Conservation (phyloP, 2,329 filamentous ascomycete species). For the Raffaelea albimanens region DNA sequence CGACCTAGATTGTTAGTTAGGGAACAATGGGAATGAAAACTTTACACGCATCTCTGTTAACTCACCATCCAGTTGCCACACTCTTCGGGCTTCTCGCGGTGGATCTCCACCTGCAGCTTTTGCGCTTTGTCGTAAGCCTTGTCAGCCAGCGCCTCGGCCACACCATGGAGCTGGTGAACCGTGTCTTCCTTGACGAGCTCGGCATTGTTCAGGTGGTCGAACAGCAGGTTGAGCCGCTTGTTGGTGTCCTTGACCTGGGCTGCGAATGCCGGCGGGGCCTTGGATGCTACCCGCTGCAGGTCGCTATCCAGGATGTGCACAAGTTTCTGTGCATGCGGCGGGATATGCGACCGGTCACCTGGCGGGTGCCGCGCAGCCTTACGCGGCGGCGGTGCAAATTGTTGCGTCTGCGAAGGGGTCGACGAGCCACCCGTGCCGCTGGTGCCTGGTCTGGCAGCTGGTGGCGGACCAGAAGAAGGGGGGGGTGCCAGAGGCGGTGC, state of each 20-base stretch:
- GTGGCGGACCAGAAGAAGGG: background rate
- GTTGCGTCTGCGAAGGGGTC: background rate
- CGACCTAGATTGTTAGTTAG: conserved; percentile 31
- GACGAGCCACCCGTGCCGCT: background rate
- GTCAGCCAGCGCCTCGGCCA: conserved; percentile 56
- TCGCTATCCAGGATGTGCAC: conserved; percentile 74
- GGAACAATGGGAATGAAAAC: background rate
- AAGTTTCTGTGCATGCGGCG: conserved; percentile 62
- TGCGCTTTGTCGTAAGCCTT: conserved; percentile 62
- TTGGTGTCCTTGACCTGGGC: conserved; percentile 88
- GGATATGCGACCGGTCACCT: conserved; percentile 86
- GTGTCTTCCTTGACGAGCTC: conserved; percentile 78
- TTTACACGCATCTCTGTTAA: background rate
- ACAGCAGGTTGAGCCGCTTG: conserved; percentile 85
- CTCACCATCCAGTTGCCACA: conserved; percentile 83
- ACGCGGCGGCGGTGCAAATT: conserved; percentile 35
- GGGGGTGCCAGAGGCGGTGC: background rate
- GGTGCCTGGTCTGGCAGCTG: background rate
- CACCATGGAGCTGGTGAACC: conserved; percentile 53
- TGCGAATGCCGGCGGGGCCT: conserved; percentile 79
- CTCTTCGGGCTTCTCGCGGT: conserved; percentile 68
- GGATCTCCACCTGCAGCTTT: conserved; percentile 63
- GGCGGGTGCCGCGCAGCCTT: conserved; percentile 58
- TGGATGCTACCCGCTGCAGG: conserved; percentile 78
- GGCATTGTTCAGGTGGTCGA: conserved; percentile 94